Evolutionary conservation across 345 rosid genomes (phyloP).

Genomic region (Arabidopsis thaliana): DNA sequence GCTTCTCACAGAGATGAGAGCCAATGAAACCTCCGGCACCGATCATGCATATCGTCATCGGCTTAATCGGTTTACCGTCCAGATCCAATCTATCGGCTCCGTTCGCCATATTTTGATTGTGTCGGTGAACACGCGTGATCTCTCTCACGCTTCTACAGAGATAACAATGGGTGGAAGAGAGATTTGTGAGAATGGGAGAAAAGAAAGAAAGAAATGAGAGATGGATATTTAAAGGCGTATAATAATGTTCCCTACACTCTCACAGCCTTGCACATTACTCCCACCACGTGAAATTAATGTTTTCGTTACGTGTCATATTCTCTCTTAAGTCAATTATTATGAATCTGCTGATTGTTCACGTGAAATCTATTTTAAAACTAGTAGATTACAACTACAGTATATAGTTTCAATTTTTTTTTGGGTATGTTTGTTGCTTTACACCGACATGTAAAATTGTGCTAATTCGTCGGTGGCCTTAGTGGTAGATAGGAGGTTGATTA

Average conservation of each 20-base stretch:
- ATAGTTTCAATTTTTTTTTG: background rate
- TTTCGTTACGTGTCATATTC: conserved; percentile 21
- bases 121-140: conserved; percentile 44
- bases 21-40: conserved; percentile 99
- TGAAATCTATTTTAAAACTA: background rate
- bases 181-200: conserved; percentile 11
- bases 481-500: background rate
- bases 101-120: conserved; percentile 42
- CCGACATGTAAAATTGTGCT: background rate
- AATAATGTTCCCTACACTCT: background rate
- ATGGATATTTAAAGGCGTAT: conserved; percentile 38
- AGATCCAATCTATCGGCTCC: conserved; percentile 69
- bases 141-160: conserved; percentile 11
- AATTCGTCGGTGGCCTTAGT: background rate
- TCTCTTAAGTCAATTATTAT: conserved; percentile 10
- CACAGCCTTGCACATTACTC: background rate
- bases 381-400: too few species aligned
- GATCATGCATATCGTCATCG: conserved; percentile 92
- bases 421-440: background rate
- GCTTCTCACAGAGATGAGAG: conserved; percentile 94
- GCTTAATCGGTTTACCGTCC: conserved; percentile 82
- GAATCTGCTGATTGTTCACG: conserved; percentile 25
- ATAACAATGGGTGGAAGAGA: conserved; percentile 27
- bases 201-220: background rate
- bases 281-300: conserved; percentile 30